These are phyloP conservation scores for Syzygium aqueum DNA, from an alignment of 345 rosid species.

Conservation along the genomic window DNA sequence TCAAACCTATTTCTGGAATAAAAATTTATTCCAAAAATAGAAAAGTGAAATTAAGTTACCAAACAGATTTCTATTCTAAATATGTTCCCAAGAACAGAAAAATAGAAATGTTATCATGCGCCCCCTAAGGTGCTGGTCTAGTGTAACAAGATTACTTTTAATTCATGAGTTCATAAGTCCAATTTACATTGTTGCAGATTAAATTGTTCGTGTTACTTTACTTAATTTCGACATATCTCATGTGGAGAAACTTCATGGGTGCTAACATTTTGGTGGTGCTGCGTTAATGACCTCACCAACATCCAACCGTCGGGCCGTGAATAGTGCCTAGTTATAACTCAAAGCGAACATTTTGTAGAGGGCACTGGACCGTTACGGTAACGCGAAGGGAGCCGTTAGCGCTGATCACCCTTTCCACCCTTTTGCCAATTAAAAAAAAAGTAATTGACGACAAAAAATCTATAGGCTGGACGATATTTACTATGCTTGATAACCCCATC, in stretches of 20 bases:
- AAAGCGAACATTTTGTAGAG: fast-evolving
- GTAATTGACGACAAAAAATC: not conserved
- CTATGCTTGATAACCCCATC: not conserved
- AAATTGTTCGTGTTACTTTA: not conserved
- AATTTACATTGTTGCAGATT: not conserved
- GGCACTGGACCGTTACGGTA: fast-evolving
- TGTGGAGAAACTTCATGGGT: not conserved
- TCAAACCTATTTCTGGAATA: too few relatives aligned
- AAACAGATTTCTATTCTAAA: too few relatives aligned
- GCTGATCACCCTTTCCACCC: fast-evolving
- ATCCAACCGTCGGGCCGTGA: fast-evolving
- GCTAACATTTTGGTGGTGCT: fast-evolving
- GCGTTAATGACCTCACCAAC: not conserved
- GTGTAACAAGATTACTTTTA: not conserved
- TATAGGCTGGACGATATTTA: fast-evolving
- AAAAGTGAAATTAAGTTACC: too few relatives aligned
- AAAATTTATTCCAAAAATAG: too few relatives aligned
- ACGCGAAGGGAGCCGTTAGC: not conserved
- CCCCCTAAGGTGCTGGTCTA: not conserved
- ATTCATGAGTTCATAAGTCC: not conserved
- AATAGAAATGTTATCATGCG: too few relatives aligned
- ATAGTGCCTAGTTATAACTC: not conserved
- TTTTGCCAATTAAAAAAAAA: not conserved
- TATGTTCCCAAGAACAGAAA: too few relatives aligned
- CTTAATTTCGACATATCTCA: not conserved